phyloP scores from a whole-genome alignment of 1,284 basidiomycete species.

The Mycocalia duriaeana region DNA sequence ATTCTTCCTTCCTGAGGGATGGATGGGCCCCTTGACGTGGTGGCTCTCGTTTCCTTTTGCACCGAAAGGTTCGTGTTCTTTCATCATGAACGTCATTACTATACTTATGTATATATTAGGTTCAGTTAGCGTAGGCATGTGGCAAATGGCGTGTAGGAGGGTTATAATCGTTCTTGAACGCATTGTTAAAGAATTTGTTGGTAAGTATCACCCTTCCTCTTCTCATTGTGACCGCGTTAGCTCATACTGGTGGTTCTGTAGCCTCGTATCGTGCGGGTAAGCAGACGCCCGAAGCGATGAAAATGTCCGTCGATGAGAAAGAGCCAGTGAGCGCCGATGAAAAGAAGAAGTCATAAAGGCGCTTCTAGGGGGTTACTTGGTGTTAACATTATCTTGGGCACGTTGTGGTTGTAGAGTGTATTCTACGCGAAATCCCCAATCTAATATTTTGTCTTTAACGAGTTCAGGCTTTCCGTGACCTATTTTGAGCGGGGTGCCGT shows the following conservation, averaged over 20 bases:
- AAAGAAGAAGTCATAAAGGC: neutral
- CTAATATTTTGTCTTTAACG: no score
- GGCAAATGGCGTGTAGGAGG: slow-evolving; percentile 86
- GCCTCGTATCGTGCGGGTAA: neutral
- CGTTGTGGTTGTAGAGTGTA: no score
- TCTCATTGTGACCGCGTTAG: neutral
- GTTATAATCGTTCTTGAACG: slow-evolving; percentile 70
- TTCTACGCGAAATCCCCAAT: no score
- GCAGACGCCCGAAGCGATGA: neutral
- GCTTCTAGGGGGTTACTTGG: neutral
- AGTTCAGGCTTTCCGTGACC: neutral
- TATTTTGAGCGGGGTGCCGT: neutral
- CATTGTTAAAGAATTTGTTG: slow-evolving; percentile 53
- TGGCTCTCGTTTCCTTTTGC: slow-evolving; percentile 81
- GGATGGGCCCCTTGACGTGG: slow-evolving; percentile 84
- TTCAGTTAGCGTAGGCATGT: slow-evolving; percentile 83
- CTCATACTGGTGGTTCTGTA: neutral
- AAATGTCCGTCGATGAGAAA: neutral
- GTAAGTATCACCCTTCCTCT: no score
- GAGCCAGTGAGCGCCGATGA: neutral
- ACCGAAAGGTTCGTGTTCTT: slow-evolving; percentile 50
- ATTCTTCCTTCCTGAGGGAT: slow-evolving; percentile 84
- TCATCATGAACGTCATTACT: neutral
- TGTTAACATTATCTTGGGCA: neutral
- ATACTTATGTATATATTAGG: slow-evolving; percentile 48